phyloP scores from a whole-genome alignment of 2,329 filamentous ascomycete species.

The Akanthomyces dipterigenus region DNA sequence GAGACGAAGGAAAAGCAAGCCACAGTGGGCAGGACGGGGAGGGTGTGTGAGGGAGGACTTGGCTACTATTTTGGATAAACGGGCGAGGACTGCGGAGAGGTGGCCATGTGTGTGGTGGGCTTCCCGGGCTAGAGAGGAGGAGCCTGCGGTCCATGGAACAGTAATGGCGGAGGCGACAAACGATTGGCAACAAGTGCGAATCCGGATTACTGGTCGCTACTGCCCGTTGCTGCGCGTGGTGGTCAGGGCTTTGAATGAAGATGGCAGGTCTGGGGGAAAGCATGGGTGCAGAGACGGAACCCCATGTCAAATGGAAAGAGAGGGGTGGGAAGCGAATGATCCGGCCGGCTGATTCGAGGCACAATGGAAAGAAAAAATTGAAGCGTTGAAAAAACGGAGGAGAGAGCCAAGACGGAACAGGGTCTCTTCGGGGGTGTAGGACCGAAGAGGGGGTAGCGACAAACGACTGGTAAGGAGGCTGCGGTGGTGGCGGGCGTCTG shows the following conservation, averaged over 20 bases:
- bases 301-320: background rate
- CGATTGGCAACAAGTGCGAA: background rate
- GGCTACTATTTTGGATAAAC: background rate
- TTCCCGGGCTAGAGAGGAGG: background rate
- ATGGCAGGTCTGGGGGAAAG: slow-evolving; percentile 5
- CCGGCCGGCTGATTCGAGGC: background rate
- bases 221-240: background rate
- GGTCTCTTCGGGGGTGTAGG: background rate
- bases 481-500: background rate
- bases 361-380: background rate
- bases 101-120: slow-evolving; percentile 6
- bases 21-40: background rate
- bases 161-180: background rate
- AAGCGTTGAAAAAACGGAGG: background rate
- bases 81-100: slow-evolving; percentile 3
- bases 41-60: slow-evolving; percentile 1
- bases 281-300: background rate
- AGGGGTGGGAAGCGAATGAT: background rate
- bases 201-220: background rate
- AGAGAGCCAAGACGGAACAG: background rate
- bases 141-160: background rate
- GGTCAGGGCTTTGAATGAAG: background rate
- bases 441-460: background rate
- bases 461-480: background rate
- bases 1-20: background rate